phyloP scores from a whole-genome alignment of 2,329 filamentous ascomycete genomes.

The Microdochium nivale region DNA sequence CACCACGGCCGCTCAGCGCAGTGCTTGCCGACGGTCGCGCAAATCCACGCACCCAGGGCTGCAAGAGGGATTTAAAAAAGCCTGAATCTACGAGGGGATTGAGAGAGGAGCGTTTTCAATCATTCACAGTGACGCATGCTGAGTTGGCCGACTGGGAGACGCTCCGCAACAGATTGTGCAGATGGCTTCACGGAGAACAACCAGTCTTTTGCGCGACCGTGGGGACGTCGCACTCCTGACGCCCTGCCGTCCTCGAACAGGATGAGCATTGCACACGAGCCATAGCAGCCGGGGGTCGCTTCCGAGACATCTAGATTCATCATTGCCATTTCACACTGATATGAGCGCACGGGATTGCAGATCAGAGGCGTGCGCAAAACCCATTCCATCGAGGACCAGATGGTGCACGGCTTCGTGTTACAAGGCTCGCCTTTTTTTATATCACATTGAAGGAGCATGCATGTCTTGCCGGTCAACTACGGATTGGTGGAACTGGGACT shows the following conservation, averaged over 20 bases:
- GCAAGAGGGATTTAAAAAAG: neutral
- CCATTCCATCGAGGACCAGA: too few relatives aligned
- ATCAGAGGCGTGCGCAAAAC: neutral
- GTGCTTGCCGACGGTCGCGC: neutral
- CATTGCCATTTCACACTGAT: neutral
- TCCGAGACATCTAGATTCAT: neutral
- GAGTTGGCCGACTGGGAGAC: too few relatives aligned
- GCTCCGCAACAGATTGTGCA: neutral
- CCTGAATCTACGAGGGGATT: too few relatives aligned
- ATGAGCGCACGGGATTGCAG: neutral
- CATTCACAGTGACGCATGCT: too few relatives aligned
- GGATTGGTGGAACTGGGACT: too few relatives aligned
- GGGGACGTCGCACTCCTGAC: too few relatives aligned
- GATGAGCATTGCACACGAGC: neutral
- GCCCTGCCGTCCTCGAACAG: neutral
- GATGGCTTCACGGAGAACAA: neutral
- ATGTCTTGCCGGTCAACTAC: too few relatives aligned
- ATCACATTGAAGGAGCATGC: too few relatives aligned
- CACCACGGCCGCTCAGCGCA: neutral
- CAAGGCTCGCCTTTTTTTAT: too few relatives aligned
- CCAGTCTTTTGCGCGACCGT: neutral
- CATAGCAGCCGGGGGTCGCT: neutral
- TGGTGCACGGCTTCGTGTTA: too few relatives aligned
- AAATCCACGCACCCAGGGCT: neutral
- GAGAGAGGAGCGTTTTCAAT: too few relatives aligned